Evolutionary conservation across 805 yeast genomes (phyloP).

Genomic region (Lipomyces starkeyi): DNA sequence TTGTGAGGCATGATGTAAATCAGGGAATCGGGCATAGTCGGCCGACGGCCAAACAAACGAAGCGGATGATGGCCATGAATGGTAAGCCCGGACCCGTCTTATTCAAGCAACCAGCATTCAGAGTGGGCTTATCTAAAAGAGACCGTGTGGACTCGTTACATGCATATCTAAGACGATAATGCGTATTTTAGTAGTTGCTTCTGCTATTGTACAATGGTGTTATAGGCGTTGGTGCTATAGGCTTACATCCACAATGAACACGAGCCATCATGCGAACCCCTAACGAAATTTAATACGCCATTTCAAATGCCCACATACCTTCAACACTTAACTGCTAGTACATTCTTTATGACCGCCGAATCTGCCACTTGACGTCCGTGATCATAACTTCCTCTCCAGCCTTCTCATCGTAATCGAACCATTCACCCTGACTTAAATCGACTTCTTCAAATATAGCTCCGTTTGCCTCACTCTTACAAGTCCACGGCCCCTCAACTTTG

Average conservation of each 20-base stretch:
- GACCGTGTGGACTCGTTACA: conserved; percentile 37
- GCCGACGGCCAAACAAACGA: background rate
- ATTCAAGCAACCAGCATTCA: conserved; percentile 22
- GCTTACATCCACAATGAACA: too few relatives aligned
- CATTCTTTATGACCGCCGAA: conserved; percentile 47
- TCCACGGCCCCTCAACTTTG: conserved; percentile 67
- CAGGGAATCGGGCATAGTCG: background rate
- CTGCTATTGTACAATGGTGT: background rate
- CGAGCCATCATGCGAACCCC: background rate
- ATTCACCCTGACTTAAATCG: conserved; percentile 79
- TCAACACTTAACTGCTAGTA: conserved; percentile 28
- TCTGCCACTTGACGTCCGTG: conserved; percentile 71
- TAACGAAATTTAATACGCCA: background rate
- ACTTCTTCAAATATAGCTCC: conserved; percentile 63
- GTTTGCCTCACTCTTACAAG: conserved; percentile 60
- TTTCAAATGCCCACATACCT: background rate
- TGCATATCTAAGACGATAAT: conserved; percentile 25
- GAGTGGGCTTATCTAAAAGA: conserved; percentile 34
- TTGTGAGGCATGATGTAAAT: background rate
- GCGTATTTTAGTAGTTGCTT: background rate
- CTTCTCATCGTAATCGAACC: conserved; percentile 94
- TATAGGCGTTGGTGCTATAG: background rate
- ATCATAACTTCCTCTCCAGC: conserved; percentile 80
- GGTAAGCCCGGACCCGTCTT: conserved; percentile 6
- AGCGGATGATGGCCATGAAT: background rate